phyloP scores from a whole-genome alignment of 495 filamentous ascomycete species.

The Neurospora tetrasperma region DNA sequence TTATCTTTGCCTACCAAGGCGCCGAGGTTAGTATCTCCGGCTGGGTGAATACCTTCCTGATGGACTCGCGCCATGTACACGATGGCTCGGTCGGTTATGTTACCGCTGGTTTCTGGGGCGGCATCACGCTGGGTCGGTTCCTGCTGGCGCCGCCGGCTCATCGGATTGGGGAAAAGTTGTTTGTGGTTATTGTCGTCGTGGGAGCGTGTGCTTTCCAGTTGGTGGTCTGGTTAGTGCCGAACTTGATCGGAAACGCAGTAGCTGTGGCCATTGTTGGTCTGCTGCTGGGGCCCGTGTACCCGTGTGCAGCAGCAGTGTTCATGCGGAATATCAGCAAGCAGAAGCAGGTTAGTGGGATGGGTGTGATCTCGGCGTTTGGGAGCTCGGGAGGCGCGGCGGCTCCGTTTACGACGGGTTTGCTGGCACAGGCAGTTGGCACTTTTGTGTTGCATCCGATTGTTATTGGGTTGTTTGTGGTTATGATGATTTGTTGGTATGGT shows the following conservation, averaged over 20 bases:
- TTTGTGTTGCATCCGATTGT: conserved; percentile 67
- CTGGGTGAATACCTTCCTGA: conserved; percentile 75
- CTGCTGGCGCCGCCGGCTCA: conserved; percentile 52
- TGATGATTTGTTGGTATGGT: conserved; percentile 55
- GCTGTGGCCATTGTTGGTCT: conserved; percentile 63
- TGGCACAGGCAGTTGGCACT: conserved; percentile 59
- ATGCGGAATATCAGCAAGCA: conserved; percentile 48
- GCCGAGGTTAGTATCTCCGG: conserved; percentile 69
- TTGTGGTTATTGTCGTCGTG: conserved; percentile 49
- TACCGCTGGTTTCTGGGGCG: conserved; percentile 74
- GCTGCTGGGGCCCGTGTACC: conserved; percentile 68
- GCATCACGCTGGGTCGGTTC: conserved; percentile 67
- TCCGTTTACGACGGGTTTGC: conserved; percentile 62
- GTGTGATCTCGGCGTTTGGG: conserved; percentile 62
- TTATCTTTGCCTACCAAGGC: conserved; percentile 76
- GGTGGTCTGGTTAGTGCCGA: conserved; percentile 65
- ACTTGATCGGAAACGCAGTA: conserved; percentile 59
- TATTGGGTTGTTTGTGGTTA: conserved; percentile 55
- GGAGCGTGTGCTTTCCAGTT: conserved; percentile 58
- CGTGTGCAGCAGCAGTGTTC: conserved; percentile 59
- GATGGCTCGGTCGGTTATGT: conserved; percentile 66
- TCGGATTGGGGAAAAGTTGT: conserved; percentile 54
- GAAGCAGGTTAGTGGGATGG: conserved; percentile 56
- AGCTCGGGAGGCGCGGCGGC: conserved; percentile 64
- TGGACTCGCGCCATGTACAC: conserved; percentile 55